Evolutionary conservation across 441 rosid genomes (phyloP).

Genomic region (Breynia disticha): DNA sequence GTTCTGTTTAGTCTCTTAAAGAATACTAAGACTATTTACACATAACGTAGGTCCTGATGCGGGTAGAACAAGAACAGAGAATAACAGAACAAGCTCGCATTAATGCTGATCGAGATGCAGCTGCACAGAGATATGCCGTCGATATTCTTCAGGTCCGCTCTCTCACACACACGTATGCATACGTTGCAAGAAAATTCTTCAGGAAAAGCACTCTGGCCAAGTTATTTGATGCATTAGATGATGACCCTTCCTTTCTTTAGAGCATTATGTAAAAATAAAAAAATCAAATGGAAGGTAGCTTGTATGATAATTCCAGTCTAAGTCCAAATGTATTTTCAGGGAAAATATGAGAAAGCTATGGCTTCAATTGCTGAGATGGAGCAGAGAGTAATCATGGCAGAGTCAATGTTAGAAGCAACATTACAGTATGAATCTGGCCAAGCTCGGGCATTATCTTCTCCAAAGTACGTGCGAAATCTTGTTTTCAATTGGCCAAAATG

Average conservation of each 20-base stretch:
- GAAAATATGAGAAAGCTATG: constrained; percentile 72
- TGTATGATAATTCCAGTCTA: too few species aligned
- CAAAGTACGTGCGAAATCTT: constrained; percentile 31
- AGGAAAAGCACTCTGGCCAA: neutral
- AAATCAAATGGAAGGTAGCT: too few species aligned
- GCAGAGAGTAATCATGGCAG: constrained; percentile 93
- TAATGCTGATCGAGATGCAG: constrained; percentile 91
- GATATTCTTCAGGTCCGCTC: constrained; percentile 60
- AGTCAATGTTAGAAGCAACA: constrained; percentile 89
- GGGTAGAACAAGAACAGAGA: constrained; percentile 96
- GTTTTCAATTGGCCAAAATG: neutral
- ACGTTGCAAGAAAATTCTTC: neutral
- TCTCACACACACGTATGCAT: neutral
- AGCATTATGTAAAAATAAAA: too few species aligned
- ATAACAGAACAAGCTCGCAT: constrained; percentile 92
- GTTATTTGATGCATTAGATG: constrained; percentile 3
- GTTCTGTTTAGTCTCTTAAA: constrained; percentile 3
- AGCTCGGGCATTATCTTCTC: constrained; percentile 70
- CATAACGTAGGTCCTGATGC: constrained; percentile 69
- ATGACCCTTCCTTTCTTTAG: neutral
- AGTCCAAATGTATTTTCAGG: constrained; percentile 31
- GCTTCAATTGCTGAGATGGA: constrained; percentile 74
- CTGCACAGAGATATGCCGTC: constrained; percentile 80
- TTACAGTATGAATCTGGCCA: constrained; percentile 80
- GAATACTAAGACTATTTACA: constrained; percentile 6